Percentiles rank a stretch among this genome's conserved stretches.
Evolutionary conservation across 2,329 filamentous ascomycete species (phyloP).

Genomic region (Leptographium radiaticola): DNA sequence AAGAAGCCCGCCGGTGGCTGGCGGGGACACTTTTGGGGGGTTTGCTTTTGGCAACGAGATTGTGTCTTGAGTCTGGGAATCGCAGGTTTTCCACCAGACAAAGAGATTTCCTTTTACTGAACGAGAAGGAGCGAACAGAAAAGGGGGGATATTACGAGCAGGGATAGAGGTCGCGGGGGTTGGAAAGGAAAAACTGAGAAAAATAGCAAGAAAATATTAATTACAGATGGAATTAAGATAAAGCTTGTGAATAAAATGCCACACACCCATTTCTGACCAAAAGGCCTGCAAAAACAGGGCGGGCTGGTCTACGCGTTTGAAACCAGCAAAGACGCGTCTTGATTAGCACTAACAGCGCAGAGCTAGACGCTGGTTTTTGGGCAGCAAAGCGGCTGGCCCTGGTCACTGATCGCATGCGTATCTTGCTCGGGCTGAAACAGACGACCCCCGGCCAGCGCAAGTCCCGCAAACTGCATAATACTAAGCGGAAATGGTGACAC

Average conservation of each 20-base stretch:
- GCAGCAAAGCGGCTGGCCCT: no score
- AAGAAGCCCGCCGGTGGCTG: not conserved
- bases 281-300: no score
- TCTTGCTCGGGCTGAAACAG: no score
- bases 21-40: not conserved
- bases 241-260: not conserved
- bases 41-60: not conserved
- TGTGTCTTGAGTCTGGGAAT: not conserved
- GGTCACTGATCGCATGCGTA: no score
- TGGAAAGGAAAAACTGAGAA: not conserved
- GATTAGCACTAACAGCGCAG: no score
- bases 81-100: not conserved
- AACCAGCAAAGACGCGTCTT: no score
- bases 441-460: no score
- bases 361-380: no score
- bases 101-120: not conserved
- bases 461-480: no score
- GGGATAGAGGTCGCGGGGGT: not conserved
- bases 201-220: not conserved
- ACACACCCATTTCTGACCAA: not conserved
- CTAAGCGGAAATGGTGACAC: no score
- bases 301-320: no score
- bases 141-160: conserved; percentile 17
- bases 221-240: not conserved
- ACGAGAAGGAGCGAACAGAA: not conserved